These are phyloP conservation scores for Tuber borchii DNA, from an alignment of 495 filamentous ascomycete genomes.

Conservation along the genomic window DNA sequence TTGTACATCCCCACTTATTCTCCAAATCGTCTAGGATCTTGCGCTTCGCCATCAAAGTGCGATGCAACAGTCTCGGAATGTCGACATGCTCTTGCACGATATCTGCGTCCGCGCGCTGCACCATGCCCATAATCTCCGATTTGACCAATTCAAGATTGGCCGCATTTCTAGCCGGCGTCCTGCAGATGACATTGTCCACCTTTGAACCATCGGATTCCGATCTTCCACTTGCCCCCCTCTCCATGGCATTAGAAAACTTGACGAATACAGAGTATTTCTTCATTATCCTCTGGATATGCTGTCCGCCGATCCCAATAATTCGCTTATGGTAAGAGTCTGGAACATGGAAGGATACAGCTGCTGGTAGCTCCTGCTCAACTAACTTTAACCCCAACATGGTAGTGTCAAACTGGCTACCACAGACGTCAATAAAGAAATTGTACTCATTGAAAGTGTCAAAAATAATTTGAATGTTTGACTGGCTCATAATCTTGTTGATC, in stretches of 20 bases:
- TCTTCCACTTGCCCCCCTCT: slow-evolving; percentile 73
- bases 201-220: slow-evolving; percentile 96
- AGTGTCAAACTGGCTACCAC: slow-evolving; percentile 80
- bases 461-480: slow-evolving; percentile 95
- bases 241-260: slow-evolving; percentile 99
- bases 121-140: slow-evolving; percentile 99
- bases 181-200: slow-evolving; percentile 97
- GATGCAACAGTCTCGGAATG: slow-evolving; percentile 91
- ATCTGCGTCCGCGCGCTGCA: slow-evolving; percentile 94
- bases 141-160: slow-evolving; percentile 95
- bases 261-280: slow-evolving; percentile 99
- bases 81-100: slow-evolving; percentile 87
- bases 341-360: slow-evolving; percentile 97
- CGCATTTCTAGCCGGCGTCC: slow-evolving; percentile 93
- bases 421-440: slow-evolving; percentile 98
- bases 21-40: slow-evolving; percentile 86
- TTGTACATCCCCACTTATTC: slow-evolving; percentile 98
- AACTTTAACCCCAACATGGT: slow-evolving; percentile 84
- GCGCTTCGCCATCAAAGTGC: slow-evolving; percentile 81
- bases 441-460: slow-evolving; percentile 99
- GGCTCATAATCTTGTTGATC: slow-evolving; percentile 99
- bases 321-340: slow-evolving; percentile 99
- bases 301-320: slow-evolving; percentile 96
- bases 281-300: slow-evolving; percentile 99
- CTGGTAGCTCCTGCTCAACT: slow-evolving; percentile 98